Base-by-base conservation (phyloP, 2,329 filamentous ascomycete genomes). In the Sclerotiophoma versabilis region DNA sequence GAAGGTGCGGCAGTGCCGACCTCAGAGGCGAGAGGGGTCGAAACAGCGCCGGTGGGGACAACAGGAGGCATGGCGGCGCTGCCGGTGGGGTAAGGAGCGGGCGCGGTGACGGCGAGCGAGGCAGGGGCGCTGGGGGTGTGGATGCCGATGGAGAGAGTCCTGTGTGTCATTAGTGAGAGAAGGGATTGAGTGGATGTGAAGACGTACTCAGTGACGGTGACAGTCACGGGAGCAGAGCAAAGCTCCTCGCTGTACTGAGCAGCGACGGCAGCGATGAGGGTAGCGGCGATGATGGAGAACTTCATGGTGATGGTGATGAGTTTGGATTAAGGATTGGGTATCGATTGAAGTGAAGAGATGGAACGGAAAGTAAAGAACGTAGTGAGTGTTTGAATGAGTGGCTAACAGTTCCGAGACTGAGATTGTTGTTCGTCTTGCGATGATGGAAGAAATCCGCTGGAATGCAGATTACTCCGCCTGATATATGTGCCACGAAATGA, bases 191-290 rank as follows among this genome's bases (percentile, higher is more conserved):
- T 14, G 29, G 6, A 4, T 11, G 5, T 47, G 23, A 60, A 3
- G 11, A 36, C 66, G 22, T 68, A 71, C 63, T 61, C 50, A 49
- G 71, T 74, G 43, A 72, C 62, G 19, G 69, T 71, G 49, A 69
- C 54, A 22, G 69, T 71, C 32, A 62, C 51, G 29, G 61, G 32
- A 17, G 51, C 50, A 23, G 58, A 49, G 62, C 70, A 74, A 36
- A 57, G 39, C 39, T 67, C 64, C 7, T 65, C 63, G 48, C 42
- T 29, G 26, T 23, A 43, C 52, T 62, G 63, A 22, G 62, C 61
- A 3, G 68, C 69, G 45, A 62, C 61, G 38, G 60, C 69, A 34
- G 63, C 63, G 42, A 65, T 63, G 44, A 65, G 45, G 50, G 70
- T 41, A 32, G 66, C 57, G 56, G 67, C 65, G 61, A 63, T 54